phyloP scores from a whole-genome alignment of 192 early-diverging fungal genomes.

The Backusella westeae region DNA sequence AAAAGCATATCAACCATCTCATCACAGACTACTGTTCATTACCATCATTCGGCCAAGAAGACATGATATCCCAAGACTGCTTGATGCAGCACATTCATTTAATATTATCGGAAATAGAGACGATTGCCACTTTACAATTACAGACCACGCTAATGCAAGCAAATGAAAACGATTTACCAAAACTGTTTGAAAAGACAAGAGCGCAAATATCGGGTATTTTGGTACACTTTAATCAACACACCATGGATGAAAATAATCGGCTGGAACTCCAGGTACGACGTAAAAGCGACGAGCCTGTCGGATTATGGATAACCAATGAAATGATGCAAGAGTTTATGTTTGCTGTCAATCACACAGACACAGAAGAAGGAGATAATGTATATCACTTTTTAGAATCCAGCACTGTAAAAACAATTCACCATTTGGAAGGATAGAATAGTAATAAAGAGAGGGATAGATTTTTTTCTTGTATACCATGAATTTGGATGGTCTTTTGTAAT shows the following conservation, averaged over 20 bases:
- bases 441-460: background rate
- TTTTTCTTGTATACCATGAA: background rate
- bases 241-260: slow-evolving; percentile 6
- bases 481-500: background rate
- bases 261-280: slow-evolving; percentile 1
- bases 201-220: slow-evolving; percentile 10
- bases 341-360: slow-evolving; percentile 11
- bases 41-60: background rate
- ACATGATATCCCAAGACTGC: background rate
- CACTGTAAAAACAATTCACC: background rate
- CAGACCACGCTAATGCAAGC: background rate
- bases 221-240: slow-evolving; percentile 5
- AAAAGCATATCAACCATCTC: slow-evolving; percentile 3
- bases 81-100: background rate
- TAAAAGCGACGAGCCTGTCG: background rate
- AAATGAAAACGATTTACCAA: slow-evolving; percentile 12
- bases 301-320: slow-evolving; percentile 9
- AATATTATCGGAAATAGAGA: slow-evolving; percentile 5
- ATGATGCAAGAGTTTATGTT: slow-evolving; percentile 13
- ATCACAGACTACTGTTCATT: slow-evolving; percentile 5
- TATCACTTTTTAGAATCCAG: slow-evolving; percentile 8
- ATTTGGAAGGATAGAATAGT: background rate
- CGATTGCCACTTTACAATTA: background rate
- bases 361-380: slow-evolving; percentile 6
- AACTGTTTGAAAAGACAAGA: slow-evolving; percentile 15